A percentile compares a stretch with the other conserved stretches of the same genome.
These are phyloP conservation scores for Salix caprea DNA, from an alignment of 345 rosid genomes.

Conservation along the genomic window DNA sequence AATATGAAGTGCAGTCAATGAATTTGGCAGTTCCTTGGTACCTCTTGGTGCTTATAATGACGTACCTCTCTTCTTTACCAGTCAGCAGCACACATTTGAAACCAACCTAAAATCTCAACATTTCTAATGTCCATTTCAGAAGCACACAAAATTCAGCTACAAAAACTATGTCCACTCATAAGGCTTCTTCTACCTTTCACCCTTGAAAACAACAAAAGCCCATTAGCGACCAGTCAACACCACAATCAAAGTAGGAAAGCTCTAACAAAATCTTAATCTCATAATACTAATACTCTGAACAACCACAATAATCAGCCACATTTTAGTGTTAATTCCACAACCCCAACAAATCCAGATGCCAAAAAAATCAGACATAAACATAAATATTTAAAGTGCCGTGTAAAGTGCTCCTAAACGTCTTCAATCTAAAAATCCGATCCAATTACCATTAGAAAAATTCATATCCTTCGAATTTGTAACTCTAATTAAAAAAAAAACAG, in stretches of 20 bases:
- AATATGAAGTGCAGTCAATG: background rate
- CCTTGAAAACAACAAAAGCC: background rate
- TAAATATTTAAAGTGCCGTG: background rate
- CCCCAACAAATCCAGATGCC: background rate
- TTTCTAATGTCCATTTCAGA: background rate
- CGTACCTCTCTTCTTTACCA: background rate
- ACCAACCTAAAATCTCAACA: background rate
- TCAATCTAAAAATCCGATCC: background rate
- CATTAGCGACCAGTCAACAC: background rate
- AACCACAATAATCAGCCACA: background rate
- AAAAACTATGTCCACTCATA: background rate
- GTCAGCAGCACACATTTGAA: background rate
- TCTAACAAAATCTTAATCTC: background rate
- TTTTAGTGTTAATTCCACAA: background rate
- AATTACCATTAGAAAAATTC: background rate
- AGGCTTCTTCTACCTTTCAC: background rate
- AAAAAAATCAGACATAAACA: background rate
- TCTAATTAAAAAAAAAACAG: slow-evolving; percentile 1
- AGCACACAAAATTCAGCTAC: slow-evolving; percentile 1
- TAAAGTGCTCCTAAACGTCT: background rate
- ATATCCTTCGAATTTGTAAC: background rate
- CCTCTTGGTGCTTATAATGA: background rate
- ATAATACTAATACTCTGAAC: background rate
- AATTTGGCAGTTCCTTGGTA: background rate
- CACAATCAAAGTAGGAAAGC: background rate